Evolutionary conservation across 108 stramenopile species (phyloP).

Genomic region (Skeletonema grethae): DNA sequence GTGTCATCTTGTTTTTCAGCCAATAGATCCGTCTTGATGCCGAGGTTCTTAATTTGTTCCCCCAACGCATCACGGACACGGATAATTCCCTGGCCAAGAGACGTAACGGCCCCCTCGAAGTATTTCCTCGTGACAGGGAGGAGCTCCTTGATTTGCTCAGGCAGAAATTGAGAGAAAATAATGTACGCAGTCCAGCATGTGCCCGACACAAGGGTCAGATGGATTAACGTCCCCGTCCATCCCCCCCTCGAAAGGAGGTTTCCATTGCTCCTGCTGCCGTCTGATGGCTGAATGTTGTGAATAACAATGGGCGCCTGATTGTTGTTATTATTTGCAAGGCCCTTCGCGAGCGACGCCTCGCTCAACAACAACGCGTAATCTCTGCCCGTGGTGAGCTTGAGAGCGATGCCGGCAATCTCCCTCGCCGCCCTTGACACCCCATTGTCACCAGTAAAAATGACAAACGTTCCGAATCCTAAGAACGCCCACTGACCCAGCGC

Average conservation of each 20-base stretch:
- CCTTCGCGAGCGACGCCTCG: slow-evolving; percentile 8
- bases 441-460: slow-evolving; percentile 45
- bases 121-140: slow-evolving; percentile 75
- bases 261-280: not conserved
- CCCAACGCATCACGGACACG: slow-evolving; percentile 62
- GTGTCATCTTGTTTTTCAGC: slow-evolving; percentile 60
- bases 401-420: slow-evolving; percentile 12
- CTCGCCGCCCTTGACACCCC: slow-evolving; percentile 30
- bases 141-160: slow-evolving; percentile 66
- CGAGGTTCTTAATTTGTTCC: slow-evolving; percentile 57
- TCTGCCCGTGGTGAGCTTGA: slow-evolving; percentile 25
- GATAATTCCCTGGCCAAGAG: slow-evolving; percentile 66
- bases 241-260: not conserved
- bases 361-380: slow-evolving; percentile 8
- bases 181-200: slow-evolving; percentile 73
- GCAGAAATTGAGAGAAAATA: slow-evolving; percentile 57
- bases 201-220: slow-evolving; percentile 38
- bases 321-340: not conserved
- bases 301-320: slow-evolving; percentile 30
- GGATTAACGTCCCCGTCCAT: slow-evolving; percentile 14
- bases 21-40: slow-evolving; percentile 59
- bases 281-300: slow-evolving; percentile 29
- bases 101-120: slow-evolving; percentile 71
- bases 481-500: slow-evolving; percentile 67
- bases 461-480: slow-evolving; percentile 54